Evolutionary conservation across 257 asterid species (phyloP).

Genomic region (Nicotiana attenuata): DNA sequence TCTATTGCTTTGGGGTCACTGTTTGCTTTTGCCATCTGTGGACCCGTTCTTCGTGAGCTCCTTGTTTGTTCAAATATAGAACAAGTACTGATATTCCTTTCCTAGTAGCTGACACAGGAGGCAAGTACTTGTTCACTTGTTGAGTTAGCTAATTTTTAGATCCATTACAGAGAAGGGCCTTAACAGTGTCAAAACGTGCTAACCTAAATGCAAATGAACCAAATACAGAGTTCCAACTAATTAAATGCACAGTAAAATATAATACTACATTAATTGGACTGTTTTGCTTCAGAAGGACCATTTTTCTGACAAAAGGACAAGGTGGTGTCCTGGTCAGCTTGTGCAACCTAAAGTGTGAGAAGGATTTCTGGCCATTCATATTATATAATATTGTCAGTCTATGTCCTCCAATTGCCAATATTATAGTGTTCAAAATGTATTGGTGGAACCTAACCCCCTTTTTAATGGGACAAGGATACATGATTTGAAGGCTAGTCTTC

Average conservation of each 20-base stretch:
- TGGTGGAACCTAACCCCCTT: background rate
- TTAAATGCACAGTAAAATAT: no score
- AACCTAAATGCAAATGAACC: no score
- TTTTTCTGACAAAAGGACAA: no score
- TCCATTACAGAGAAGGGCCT: no score
- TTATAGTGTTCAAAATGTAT: background rate
- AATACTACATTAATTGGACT: no score
- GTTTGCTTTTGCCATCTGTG: background rate
- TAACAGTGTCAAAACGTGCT: no score
- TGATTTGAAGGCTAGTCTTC: background rate
- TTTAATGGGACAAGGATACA: background rate
- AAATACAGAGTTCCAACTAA: no score
- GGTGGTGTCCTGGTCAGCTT: no score
- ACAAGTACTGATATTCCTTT: background rate
- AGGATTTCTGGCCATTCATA: background rate
- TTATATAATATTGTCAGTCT: background rate
- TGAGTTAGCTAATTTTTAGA: no score
- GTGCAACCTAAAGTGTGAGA: background rate
- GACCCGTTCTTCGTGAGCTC: background rate
- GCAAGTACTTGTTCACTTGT: no score
- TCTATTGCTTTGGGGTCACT: background rate
- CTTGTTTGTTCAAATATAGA: background rate
- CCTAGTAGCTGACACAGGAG: background rate
- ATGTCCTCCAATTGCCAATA: background rate
- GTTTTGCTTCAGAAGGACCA: no score